A percentile compares a stretch with the other conserved stretches of the same genome.
These are phyloP conservation scores for Puccinellia tenuiflora DNA, from an alignment of 176 grass and related monocot species.

Conservation along the genomic window DNA sequence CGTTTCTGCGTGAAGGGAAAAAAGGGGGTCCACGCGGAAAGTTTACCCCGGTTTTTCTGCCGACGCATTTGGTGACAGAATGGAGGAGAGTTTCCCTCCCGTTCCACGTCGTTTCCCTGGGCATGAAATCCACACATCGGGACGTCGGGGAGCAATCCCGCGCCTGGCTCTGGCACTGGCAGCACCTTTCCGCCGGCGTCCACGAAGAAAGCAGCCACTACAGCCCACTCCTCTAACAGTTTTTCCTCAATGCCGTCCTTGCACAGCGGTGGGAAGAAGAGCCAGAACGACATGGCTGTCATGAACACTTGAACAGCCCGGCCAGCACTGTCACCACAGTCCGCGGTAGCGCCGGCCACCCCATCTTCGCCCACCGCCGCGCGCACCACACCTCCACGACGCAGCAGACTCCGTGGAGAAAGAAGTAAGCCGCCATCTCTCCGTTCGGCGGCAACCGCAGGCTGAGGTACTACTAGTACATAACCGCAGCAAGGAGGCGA, in stretches of 20 bases:
- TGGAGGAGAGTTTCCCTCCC: too few relatives aligned
- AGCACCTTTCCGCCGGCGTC: too few relatives aligned
- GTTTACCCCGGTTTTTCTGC: too few relatives aligned
- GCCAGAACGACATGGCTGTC: slow-evolving; percentile 22
- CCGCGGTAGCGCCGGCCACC: slow-evolving; percentile 2
- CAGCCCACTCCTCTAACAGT: slow-evolving; percentile 11
- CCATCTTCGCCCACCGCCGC: neutral
- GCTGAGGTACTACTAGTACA: slow-evolving; percentile 35
- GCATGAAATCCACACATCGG: too few relatives aligned
- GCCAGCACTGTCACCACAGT: neutral
- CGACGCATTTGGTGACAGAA: too few relatives aligned
- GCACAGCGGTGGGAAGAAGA: slow-evolving; percentile 35
- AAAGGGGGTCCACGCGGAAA: too few relatives aligned
- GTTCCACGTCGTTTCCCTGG: too few relatives aligned
- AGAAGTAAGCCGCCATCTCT: slow-evolving; percentile 32
- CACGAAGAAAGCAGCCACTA: too few relatives aligned
- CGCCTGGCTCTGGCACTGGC: too few relatives aligned
- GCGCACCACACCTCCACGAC: slow-evolving; percentile 24
- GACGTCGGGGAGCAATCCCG: too few relatives aligned
- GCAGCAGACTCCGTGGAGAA: slow-evolving; percentile 36
- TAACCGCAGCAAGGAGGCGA: slow-evolving; percentile 30
- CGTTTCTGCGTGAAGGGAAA: too few relatives aligned
- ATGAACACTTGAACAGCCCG: slow-evolving; percentile 10
- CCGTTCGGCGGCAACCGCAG: slow-evolving; percentile 14
- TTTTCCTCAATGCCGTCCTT: slow-evolving; percentile 22